phyloP scores from a whole-genome alignment of 2,329 filamentous ascomycete genomes.

The Penicillium brasilianum region DNA sequence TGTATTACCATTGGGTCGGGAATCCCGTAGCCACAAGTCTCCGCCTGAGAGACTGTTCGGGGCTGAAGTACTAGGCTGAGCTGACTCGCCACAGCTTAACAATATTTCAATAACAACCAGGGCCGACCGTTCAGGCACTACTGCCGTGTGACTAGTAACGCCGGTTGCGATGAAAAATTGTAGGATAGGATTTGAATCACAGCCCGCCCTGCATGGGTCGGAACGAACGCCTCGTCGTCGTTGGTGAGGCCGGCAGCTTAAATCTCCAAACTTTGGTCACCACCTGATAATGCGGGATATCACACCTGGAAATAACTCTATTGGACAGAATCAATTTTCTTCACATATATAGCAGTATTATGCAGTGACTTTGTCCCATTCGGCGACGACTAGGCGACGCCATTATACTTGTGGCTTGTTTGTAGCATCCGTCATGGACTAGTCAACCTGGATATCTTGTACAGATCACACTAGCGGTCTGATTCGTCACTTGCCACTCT shows the following conservation, averaged over 20 bases:
- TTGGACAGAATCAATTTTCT: background rate
- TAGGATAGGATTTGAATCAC: background rate
- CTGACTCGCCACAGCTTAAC: slow-evolving; percentile 10
- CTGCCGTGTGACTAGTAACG: slow-evolving; percentile 19
- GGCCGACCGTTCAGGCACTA: slow-evolving; percentile 15
- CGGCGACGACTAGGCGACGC: background rate
- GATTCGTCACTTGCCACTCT: background rate
- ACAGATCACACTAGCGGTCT: slow-evolving; percentile 7
- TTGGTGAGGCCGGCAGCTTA: background rate
- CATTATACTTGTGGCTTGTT: slow-evolving; percentile 9
- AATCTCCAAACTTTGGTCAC: background rate
- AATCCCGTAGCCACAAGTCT: background rate
- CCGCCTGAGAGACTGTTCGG: background rate
- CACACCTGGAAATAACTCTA: background rate
- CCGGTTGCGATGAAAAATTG: slow-evolving; percentile 14
- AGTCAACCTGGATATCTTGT: background rate
- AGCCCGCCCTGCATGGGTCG: background rate
- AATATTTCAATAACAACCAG: slow-evolving; percentile 18
- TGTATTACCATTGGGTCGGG: background rate
- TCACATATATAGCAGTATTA: background rate
- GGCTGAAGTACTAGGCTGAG: background rate
- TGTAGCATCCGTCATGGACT: background rate
- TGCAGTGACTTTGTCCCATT: background rate
- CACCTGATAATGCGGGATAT: background rate
- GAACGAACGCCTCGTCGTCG: background rate